Base-by-base conservation (phyloP, 2,329 filamentous ascomycete species). In the Zymoseptoria tritici region DNA sequence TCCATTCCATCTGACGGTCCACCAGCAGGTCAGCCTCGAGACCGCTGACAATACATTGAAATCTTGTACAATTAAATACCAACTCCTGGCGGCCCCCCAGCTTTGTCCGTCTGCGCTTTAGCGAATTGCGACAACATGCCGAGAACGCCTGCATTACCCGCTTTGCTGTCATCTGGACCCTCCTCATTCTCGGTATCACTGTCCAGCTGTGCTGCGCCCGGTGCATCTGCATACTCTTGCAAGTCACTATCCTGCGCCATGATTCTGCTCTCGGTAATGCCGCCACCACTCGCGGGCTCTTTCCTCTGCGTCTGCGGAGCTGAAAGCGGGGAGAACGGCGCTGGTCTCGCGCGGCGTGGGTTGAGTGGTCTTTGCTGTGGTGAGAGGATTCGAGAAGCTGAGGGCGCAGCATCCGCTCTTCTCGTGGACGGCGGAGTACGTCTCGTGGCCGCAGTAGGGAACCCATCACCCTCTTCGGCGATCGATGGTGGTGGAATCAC, bases 81-180 rank as follows among this genome's bases (percentile, higher is more conserved):
- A 52, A 52, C 50, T 21, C 9, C 50, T 7, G 54, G 60, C 13
- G 65, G 59, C 5, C 69, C 70, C 20, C 65, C 62, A 4, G 77
- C 63, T 76, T 74, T 57, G 77, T 79, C 79, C 24, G 78, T 79
- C 63, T 84, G 82, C 46, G 82, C 84, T 72, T 83, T 85, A 62
- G 85, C 83, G 67, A 88, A 88, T 68, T 89, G 84, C 70, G 86
- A 83, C 59, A 89, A 77, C 65, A 89, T 72, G 8, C 85, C 85
- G 60, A 89, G 72, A 4, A 88, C 85, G 2, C 85, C 85, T 2
- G 78, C 80, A 80, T 79, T 36, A 69, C 75, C 31, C 71, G 69
- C 29, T 52, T 74, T 75, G 16, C 78, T 66, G 5, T 62, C 69
- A 7, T 80, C 80, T 3, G 73, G 77, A 21, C 76, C 78, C 21